These are phyloP conservation scores for Phytomonas sp. DNA, from an alignment of 208 protist species.

Conservation along the genomic window DNA sequence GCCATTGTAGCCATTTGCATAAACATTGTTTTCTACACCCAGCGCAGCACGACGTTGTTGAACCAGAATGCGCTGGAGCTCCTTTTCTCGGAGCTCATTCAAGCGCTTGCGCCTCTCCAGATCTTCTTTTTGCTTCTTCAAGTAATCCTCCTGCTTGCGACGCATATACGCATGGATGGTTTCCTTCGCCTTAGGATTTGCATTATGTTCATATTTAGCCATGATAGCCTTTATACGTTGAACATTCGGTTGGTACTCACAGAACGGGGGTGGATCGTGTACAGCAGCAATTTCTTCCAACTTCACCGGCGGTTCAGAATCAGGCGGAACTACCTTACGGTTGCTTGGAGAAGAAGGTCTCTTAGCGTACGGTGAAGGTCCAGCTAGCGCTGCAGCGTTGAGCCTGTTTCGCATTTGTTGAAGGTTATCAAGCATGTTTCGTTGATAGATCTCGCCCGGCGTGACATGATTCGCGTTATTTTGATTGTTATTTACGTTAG, in stretches of 20 bases:
- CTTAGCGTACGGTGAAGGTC: neutral
- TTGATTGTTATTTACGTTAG: conserved; percentile 4
- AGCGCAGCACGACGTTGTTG: conserved; percentile 32
- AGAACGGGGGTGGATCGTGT: neutral
- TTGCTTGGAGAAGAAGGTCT: neutral
- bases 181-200: conserved; percentile 62
- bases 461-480: neutral
- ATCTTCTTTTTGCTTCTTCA: conserved; percentile 48
- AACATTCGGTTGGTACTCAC: conserved; percentile 45
- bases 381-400: neutral
- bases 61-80: conserved; percentile 61
- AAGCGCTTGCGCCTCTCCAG: conserved; percentile 37
- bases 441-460: neutral
- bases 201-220: conserved; percentile 56
- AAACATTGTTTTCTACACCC: conserved; percentile 8
- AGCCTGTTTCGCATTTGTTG: neutral
- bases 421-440: neutral
- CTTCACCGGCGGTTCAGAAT: neutral
- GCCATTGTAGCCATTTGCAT: conserved; percentile 15
- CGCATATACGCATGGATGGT: conserved; percentile 86
- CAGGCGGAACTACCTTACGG: neutral
- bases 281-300: neutral
- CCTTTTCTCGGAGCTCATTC: conserved; percentile 45
- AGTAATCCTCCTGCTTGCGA: conserved; percentile 81
- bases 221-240: conserved; percentile 79